Base-by-base conservation (phyloP, 2,329 filamentous ascomycete genomes). In the Thermothelomyces thermophilus region DNA sequence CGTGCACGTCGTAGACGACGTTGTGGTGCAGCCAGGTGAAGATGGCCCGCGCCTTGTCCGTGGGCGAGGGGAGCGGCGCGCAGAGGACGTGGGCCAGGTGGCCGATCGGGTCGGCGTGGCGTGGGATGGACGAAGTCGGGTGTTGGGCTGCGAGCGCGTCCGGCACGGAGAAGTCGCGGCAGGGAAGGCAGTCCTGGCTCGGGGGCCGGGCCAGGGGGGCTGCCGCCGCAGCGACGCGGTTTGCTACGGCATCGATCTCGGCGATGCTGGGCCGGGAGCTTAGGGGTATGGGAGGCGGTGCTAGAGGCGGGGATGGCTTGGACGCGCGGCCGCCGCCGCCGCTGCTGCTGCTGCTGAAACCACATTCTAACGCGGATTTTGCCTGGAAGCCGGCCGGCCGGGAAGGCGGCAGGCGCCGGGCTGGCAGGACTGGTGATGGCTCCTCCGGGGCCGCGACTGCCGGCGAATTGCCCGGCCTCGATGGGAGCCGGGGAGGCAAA, bases 11-110 rank as follows among this genome's bases (percentile, higher is more conserved):
- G 65, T 97, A 98, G 41, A 76, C 76, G 51, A 98, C 83, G 60
- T 97, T 97, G 67, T 97, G 84, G 68, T 97, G 91, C 35, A 90
- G 82, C 93, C 93, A 98, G 1, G 87, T 88, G 64, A 97, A 97
- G 52, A 98, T 87, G 2, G 83, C 89, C 24, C 93, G 79, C 2
- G 93, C 91, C 70, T 96, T 96, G 67, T 97, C 91, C 0, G 91
- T 95, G 1, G 73, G 70, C 0, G 88, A 95, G 1, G 81, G 69
- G 63, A 97, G 96, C 0, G 86, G 85, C 3, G 76, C 73, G 50
- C 89, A 95, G 17, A 97, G 77, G 45, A 86, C 80, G 45, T 80
- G 77, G 0, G 90, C 90, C 20, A 98, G 75, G 70, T 87, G 87
- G 17, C 77, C 80, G 3, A 93, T 72, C 0, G 85, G 82, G 39